A percentile compares a stretch with the other conserved stretches of the same genome.
These are phyloP conservation scores for Calonectria multiphialidica DNA, from an alignment of 2,329 filamentous ascomycete species.

Conservation along the genomic window DNA sequence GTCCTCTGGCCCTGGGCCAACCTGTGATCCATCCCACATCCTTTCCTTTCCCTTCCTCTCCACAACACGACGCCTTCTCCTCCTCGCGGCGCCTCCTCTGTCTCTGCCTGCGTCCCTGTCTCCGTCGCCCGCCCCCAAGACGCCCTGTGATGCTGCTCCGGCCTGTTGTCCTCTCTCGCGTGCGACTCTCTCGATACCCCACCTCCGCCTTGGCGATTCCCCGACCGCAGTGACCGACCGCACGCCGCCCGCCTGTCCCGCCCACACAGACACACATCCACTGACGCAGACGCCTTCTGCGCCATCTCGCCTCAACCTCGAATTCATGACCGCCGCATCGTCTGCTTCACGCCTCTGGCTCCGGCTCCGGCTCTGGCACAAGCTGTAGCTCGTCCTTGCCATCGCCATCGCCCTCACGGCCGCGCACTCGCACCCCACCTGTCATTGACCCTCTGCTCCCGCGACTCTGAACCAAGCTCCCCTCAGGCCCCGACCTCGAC, in stretches of 20 bases:
- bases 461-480: constrained; percentile 19
- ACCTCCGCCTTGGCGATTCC: constrained; percentile 38
- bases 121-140: not conserved
- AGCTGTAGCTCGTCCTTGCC: constrained; percentile 21
- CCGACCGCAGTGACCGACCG: constrained; percentile 24
- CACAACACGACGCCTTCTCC: not conserved
- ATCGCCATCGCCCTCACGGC: constrained; percentile 30
- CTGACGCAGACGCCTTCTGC: constrained; percentile 20
- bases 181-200: constrained; percentile 32
- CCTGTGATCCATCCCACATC: constrained; percentile 29
- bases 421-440: constrained; percentile 29
- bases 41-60: constrained; percentile 15
- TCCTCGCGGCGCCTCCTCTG: not conserved
- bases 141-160: constrained; percentile 24
- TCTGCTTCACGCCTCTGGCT: constrained; percentile 33
- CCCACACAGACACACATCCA: constrained; percentile 16
- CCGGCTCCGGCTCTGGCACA: constrained; percentile 32
- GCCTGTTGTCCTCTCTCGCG: constrained; percentile 24
- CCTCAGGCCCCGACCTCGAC: constrained; percentile 10
- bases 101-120: not conserved
- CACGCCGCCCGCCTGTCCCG: constrained; percentile 25
- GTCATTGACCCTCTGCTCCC: constrained; percentile 28
- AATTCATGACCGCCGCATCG: constrained; percentile 42
- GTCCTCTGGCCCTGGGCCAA: constrained; percentile 15
- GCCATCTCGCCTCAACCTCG: constrained; percentile 25